phyloP scores from a whole-genome alignment of 768 basidiomycete genomes.

The Imleria badia region DNA sequence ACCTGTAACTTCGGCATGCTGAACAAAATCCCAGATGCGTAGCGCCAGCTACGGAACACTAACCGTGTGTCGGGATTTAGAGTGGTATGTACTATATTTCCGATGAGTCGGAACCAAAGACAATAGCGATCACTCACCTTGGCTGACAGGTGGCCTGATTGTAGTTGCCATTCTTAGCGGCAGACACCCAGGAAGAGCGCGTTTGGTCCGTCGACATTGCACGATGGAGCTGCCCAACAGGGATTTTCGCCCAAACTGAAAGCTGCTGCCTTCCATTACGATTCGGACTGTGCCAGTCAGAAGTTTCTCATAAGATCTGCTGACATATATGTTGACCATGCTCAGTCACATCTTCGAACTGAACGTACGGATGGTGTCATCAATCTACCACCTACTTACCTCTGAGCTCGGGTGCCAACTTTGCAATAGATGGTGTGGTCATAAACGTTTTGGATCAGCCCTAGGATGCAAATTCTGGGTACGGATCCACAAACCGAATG shows the following conservation, averaged over 20 bases:
- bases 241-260: neutral
- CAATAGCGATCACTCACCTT: conserved; percentile 22
- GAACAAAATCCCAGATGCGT: conserved; percentile 4
- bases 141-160: conserved; percentile 14
- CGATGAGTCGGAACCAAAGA: conserved; percentile 12
- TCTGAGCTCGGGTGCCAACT: neutral
- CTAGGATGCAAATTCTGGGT: neutral
- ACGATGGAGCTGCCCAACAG: neutral
- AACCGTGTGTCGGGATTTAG: conserved; percentile 4
- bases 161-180: conserved; percentile 10
- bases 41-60: conserved; percentile 1
- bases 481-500: neutral
- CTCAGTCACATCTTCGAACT: neutral
- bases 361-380: neutral
- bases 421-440: neutral
- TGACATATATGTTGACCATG: neutral
- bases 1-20: conserved; percentile 6
- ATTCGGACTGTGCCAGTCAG: neutral
- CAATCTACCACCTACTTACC: neutral
- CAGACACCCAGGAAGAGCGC: neutral
- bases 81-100: neutral
- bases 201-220: conserved; percentile 2
- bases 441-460: neutral
- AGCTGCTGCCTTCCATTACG: neutral
- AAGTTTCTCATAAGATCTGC: neutral